A percentile compares a stretch with the other conserved stretches of the same genome.
Conservation (phyloP, 257 asterid genomes). For the Gynochthodes officinalis region DNA sequence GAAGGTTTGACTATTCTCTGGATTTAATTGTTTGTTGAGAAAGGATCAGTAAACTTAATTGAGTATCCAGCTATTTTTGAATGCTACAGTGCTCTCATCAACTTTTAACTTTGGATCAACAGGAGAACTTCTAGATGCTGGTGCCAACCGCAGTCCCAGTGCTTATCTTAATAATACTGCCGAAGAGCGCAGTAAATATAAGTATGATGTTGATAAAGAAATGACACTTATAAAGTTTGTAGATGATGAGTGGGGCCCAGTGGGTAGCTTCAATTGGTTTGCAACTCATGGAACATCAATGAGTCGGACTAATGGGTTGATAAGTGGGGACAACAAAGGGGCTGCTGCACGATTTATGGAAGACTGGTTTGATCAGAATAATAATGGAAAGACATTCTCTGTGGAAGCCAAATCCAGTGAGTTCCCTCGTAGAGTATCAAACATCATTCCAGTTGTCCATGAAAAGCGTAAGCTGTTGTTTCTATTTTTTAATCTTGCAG, state of each 20-base stretch:
- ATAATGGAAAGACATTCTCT: slow-evolving; percentile 30
- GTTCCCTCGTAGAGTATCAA: slow-evolving; percentile 77
- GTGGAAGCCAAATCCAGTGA: slow-evolving; percentile 19
- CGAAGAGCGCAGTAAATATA: slow-evolving; percentile 77
- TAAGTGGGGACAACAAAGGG: slow-evolving; percentile 99
- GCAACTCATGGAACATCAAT: slow-evolving; percentile 99
- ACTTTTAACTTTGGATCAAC: slow-evolving; percentile 30
- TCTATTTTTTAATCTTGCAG: slow-evolving; percentile 13
- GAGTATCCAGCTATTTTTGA: slow-evolving; percentile 3
- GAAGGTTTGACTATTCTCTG: background rate
- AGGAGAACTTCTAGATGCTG: slow-evolving; percentile 94
- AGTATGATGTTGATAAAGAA: slow-evolving; percentile 82
- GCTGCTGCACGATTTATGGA: slow-evolving; percentile 99
- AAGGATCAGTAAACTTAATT: background rate
- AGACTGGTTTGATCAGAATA: slow-evolving; percentile 80
- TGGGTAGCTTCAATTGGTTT: slow-evolving; percentile 99
- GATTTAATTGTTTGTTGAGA: background rate
- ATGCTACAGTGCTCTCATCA: slow-evolving; percentile 15
- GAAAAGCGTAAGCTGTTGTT: slow-evolving; percentile 58
- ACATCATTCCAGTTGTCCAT: slow-evolving; percentile 56
- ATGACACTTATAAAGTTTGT: slow-evolving; percentile 92
- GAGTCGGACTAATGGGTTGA: slow-evolving; percentile 91
- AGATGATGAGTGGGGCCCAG: slow-evolving; percentile 94
- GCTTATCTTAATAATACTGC: slow-evolving; percentile 93
- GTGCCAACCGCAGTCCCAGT: slow-evolving; percentile 94